These are phyloP conservation scores for Coemansia sp. DNA, from an alignment of 192 early-diverging fungal species.

Conservation along the genomic window DNA sequence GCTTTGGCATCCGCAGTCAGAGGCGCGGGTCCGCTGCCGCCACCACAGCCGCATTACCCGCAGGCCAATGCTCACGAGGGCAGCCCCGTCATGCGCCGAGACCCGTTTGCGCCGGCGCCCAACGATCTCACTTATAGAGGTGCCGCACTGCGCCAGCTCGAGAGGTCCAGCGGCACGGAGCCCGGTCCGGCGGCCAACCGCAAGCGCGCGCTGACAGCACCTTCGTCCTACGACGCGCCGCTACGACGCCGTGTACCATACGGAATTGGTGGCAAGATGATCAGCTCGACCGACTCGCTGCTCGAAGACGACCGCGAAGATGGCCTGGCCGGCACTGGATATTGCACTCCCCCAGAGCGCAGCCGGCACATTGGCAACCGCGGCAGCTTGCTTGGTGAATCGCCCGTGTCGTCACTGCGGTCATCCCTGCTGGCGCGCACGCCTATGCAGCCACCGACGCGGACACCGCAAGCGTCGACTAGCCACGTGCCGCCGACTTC, in stretches of 20 bases:
- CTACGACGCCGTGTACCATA: slow-evolving; percentile 8
- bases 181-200: slow-evolving; percentile 16
- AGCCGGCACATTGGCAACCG: slow-evolving; percentile 21
- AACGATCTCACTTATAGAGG: slow-evolving; percentile 43
- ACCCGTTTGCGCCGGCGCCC: slow-evolving; percentile 21
- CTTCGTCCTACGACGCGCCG: slow-evolving; percentile 41
- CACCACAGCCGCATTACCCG: background rate
- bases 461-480: background rate
- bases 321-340: background rate
- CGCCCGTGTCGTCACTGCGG: slow-evolving; percentile 48
- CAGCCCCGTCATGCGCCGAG: slow-evolving; percentile 11
- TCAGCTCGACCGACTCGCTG: slow-evolving; percentile 10
- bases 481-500: background rate
- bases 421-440: slow-evolving; percentile 36
- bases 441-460: background rate
- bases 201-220: slow-evolving; percentile 49
- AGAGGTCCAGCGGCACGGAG: slow-evolving; percentile 11
- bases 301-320: slow-evolving; percentile 24
- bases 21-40: background rate
- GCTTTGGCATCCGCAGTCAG: slow-evolving; percentile 2
- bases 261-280: slow-evolving; percentile 2
- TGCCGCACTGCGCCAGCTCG: slow-evolving; percentile 40
- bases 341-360: slow-evolving; percentile 19
- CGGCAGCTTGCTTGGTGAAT: slow-evolving; percentile 22
- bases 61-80: background rate